Evolutionary conservation across 208 protist species (phyloP).

Genomic region (Leishmania aethiopica): DNA sequence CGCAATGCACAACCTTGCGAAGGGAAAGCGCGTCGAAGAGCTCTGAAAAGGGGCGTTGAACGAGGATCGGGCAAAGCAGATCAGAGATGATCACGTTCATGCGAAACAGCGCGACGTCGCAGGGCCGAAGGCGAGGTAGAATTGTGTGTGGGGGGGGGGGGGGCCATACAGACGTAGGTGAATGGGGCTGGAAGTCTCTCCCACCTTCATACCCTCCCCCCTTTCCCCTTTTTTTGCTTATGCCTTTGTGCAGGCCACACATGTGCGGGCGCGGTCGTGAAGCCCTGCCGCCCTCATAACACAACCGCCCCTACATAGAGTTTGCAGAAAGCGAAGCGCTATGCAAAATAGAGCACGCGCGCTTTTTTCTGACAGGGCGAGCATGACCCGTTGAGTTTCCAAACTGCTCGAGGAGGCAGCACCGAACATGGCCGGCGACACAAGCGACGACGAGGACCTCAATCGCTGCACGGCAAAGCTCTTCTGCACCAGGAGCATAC

Average conservation of each 20-base stretch:
- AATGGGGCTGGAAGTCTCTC: background rate
- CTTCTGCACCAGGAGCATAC: background rate
- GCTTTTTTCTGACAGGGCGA: background rate
- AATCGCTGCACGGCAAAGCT: background rate
- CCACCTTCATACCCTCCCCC: background rate
- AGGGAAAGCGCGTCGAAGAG: background rate
- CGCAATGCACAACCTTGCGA: background rate
- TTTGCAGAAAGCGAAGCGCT: background rate
- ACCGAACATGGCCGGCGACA: background rate
- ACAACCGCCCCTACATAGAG: background rate
- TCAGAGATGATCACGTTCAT: background rate
- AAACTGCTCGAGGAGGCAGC: background rate
- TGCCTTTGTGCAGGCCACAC: background rate
- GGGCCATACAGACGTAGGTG: background rate
- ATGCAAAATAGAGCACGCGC: background rate
- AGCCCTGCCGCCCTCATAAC: background rate
- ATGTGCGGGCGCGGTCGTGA: background rate
- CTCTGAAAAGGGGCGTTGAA: background rate
- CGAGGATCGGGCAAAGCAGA: background rate
- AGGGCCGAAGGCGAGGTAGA: background rate
- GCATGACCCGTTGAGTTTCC: background rate
- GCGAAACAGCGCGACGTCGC: background rate
- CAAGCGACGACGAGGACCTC: background rate
- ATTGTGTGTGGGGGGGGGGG: background rate
- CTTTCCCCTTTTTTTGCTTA: too few relatives aligned